Base-by-base conservation (phyloP, 176 grass and related monocot genomes). In the Elaeis guineensis region DNA sequence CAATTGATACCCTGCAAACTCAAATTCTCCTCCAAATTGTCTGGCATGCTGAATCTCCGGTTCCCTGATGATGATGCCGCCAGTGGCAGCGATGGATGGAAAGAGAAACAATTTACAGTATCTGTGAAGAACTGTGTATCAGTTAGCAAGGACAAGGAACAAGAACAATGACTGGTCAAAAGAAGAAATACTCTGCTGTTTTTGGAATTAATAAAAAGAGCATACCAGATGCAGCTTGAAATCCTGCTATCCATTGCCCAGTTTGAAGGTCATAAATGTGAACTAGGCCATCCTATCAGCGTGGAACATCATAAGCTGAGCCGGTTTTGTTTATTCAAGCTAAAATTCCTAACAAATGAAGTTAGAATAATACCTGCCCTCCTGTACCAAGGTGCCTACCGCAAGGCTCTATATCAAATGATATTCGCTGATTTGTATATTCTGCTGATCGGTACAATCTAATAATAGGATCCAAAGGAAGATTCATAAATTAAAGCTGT, bases 341-440 rank as follows among this genome's bases (percentile, higher is more conserved):
- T 67, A 55, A 67, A 28, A 30, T 12, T 67, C 12, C 12, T 54
- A 29, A 16, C 5, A 54, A 22, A 11, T 28, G 35, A 44, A 12
- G 35, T 12, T 44, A 28, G 17, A 28, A 59, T 12, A 66, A 19
- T 67, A 97, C 92, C 87, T 97, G 83, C 52, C 92, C 92, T 53
- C 92, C 87, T 57, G 87, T 88, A 32, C 68, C 87, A 75, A 97
- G 78, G 74, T 97, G 83, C 63, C 74, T 90, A 20, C 92, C 92
- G 26, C 77, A 90, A 50, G 92, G 92, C 23, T 97, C 92, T 28
- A 97, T 97, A 78, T 91, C 92, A 82, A 97, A 97, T 63, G 89
- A 77, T 83, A 97, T 85, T 78, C 78, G 82, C 54, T 97, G 92
- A 65, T 97, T 91, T 55, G 92, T 97, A 73, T 82, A 69, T 59